Base-by-base conservation (phyloP, 2,329 filamentous ascomycete genomes). In the Colletotrichum sp. region DNA sequence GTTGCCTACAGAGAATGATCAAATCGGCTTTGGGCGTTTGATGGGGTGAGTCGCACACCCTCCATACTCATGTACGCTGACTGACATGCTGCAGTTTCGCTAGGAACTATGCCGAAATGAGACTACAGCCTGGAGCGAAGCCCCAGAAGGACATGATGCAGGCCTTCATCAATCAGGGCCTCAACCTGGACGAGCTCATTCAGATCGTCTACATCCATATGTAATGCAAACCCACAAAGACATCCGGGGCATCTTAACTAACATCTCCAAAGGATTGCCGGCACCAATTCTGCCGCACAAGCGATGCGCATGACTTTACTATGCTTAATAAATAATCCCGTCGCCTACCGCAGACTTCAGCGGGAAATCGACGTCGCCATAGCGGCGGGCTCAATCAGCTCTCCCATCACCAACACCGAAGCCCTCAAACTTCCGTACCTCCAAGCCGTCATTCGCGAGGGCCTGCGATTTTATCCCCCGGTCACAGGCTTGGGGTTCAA, bases 281-380 rank as follows among this genome's bases (percentile, higher is more conserved):
- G 91, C 30, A 92, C 91, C 24, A 91, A 92, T 82, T 91, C 90
- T 0, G 91, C 91, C 0, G 90, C 91, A n/a, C 90, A 89, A 18
- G 90, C 89, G 1, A 90, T 91, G 89, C 89, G 90, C 59, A 78
- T 78, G 79, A 90, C 89, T 74, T 89, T 91, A 81, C 90, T 89
- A 83, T 89, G 86, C 55, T 83, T 89, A 0, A 84, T 91, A 18
- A 86, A 88, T 59, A 86, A 87, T 34, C 83, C 84, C 2, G 81
- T 79, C 1, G 85, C 90, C 8, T 88, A 90, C 78, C 76, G 79
- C 3, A 75, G 79, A 6, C 80, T 91, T 1, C 78, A 83, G 1
- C 71, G 80, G 34, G 90, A 91, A 79, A 85, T 92, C 26, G 82
- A 86, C 15, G 67, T 79, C 2, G 88, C 89, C 64, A 84, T 87